Conservation (phyloP, 192 early-diverging fungal genomes). For the Coemansia furcata region DNA sequence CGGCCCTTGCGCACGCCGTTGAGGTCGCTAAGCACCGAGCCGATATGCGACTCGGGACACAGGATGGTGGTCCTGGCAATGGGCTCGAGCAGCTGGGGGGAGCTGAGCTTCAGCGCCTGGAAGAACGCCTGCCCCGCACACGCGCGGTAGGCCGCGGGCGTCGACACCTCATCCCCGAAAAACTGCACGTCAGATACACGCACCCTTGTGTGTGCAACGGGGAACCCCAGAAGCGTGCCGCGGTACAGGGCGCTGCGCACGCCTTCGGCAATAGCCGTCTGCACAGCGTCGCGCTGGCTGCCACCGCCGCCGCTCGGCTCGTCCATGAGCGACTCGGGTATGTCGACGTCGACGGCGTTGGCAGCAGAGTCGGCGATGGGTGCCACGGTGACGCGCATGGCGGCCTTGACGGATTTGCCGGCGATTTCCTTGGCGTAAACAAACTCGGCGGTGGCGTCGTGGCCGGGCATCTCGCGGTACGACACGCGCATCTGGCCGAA, state of each 20-base stretch:
- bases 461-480: slow-evolving; percentile 75
- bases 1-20: slow-evolving; percentile 73
- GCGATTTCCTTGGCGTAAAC: slow-evolving; percentile 70
- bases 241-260: slow-evolving; percentile 65
- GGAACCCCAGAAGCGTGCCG: slow-evolving; percentile 79
- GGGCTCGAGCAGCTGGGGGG: slow-evolving; percentile 69
- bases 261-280: slow-evolving; percentile 62
- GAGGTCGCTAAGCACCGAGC: slow-evolving; percentile 77
- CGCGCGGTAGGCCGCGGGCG: slow-evolving; percentile 59
- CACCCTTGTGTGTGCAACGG: slow-evolving; percentile 62
- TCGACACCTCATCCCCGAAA: slow-evolving; percentile 58
- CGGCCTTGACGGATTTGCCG: slow-evolving; percentile 63
- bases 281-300: slow-evolving; percentile 14
- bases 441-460: slow-evolving; percentile 26
- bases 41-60: slow-evolving; percentile 71
- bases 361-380: slow-evolving; percentile 30
- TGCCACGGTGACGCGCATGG: slow-evolving; percentile 56
- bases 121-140: slow-evolving; percentile 64
- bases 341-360: slow-evolving; percentile 19
- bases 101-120: slow-evolving; percentile 52
- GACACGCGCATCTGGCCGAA: slow-evolving; percentile 85
- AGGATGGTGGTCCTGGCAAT: slow-evolving; percentile 73
- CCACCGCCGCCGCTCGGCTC: not conserved
- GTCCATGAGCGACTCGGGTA: slow-evolving; percentile 5
- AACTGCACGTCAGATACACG: slow-evolving; percentile 53